These are phyloP conservation scores for Fusarium udum DNA, from an alignment of 2,329 filamentous ascomycete species.

Conservation along the genomic window DNA sequence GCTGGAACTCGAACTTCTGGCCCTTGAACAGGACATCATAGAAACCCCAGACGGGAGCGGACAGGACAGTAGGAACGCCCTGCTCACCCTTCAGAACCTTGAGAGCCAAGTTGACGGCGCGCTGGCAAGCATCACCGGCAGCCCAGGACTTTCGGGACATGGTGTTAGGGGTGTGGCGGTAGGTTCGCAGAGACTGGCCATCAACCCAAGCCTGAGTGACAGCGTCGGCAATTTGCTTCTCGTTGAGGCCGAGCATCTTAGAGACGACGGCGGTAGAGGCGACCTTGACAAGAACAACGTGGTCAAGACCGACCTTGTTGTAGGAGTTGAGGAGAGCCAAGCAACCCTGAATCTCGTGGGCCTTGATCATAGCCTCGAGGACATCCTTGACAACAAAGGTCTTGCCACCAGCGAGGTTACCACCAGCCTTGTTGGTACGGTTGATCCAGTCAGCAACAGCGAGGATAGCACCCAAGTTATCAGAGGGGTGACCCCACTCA, in stretches of 20 bases:
- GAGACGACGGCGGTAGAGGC: constrained; percentile 93
- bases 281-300: constrained; percentile 98
- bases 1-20: constrained; percentile 95
- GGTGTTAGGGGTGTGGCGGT: constrained; percentile 97
- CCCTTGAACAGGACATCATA: constrained; percentile 98
- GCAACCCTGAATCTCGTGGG: constrained; percentile 98
- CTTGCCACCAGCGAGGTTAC: constrained; percentile 87
- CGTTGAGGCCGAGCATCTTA: constrained; percentile 90
- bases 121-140: constrained; percentile 96
- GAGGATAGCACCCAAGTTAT: constrained; percentile 97
- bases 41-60: constrained; percentile 95
- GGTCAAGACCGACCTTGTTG: constrained; percentile 98
- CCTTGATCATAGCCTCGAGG: constrained; percentile 98
- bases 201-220: constrained; percentile 98
- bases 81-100: constrained; percentile 93
- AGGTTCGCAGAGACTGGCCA: constrained; percentile 93
- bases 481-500: constrained; percentile 98
- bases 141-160: constrained; percentile 99
- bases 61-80: constrained; percentile 91
- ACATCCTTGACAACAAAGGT: constrained; percentile 90
- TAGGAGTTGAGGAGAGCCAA: constrained; percentile 96
- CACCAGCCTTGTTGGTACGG: constrained; percentile 79
- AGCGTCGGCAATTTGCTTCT: constrained; percentile 92
- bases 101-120: constrained; percentile 88
- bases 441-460: constrained; percentile 98